Evolutionary conservation across 495 filamentous ascomycete species (phyloP).

Genomic region (Podospora anserina): DNA sequence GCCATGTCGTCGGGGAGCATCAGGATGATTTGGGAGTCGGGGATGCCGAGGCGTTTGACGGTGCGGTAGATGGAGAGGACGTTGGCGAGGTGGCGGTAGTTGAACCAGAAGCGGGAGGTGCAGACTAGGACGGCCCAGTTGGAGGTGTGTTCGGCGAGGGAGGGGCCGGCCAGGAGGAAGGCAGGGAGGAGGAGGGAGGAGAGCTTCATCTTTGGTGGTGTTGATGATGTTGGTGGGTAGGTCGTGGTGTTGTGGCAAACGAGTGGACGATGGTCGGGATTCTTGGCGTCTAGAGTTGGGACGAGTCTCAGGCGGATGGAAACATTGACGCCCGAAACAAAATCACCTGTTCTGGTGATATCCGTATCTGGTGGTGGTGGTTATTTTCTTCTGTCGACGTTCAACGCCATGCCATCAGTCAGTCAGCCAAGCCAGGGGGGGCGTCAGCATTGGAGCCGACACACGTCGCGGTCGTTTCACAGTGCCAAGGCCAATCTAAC

Average conservation of each 20-base stretch:
- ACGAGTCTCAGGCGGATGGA: not conserved
- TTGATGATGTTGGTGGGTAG: not conserved
- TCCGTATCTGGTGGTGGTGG: not conserved
- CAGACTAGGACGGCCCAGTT: slow-evolving; percentile 98
- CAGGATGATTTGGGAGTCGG: slow-evolving; percentile 97
- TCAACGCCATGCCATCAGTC: slow-evolving; percentile 2
- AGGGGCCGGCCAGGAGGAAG: slow-evolving; percentile 42
- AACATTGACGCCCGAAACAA: not conserved
- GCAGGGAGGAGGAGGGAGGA: slow-evolving; percentile 37
- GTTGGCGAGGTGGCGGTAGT: slow-evolving; percentile 97
- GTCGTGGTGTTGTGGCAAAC: not conserved
- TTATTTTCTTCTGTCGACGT: not conserved
- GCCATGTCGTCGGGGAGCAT: slow-evolving; percentile 99
- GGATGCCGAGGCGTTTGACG: slow-evolving; percentile 95
- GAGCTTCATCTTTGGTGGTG: slow-evolving; percentile 15
- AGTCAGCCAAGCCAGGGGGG: not conserved
- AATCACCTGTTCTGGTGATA: not conserved
- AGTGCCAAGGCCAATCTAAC: slow-evolving; percentile 6
- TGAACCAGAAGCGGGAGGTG: slow-evolving; percentile 99
- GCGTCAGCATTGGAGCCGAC: not conserved
- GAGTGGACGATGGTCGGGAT: not conserved
- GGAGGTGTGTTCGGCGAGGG: slow-evolving; percentile 78
- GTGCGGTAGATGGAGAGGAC: slow-evolving; percentile 97
- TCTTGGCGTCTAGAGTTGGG: not conserved
- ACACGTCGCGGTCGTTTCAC: not conserved